Base-by-base conservation (phyloP, 495 filamentous ascomycete genomes). In the Penicillium silybi region DNA sequence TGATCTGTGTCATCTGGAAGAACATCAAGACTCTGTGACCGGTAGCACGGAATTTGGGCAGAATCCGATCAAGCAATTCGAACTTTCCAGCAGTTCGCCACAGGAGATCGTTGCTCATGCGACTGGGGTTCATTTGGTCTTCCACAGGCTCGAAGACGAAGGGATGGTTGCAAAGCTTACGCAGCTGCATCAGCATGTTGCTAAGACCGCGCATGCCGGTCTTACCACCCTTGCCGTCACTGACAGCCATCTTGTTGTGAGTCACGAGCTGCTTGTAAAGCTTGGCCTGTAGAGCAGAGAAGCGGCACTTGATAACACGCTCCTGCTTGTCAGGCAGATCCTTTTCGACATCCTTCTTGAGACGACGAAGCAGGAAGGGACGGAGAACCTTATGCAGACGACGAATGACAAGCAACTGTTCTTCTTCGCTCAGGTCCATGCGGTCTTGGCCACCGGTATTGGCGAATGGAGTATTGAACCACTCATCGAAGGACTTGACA, bases 1-100 rank as follows among this genome's bases (percentile, higher is more conserved):
- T 98, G 63, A 98, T 98, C 37, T 95, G 90, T 2, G 93, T 98
- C 93, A 98, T 98, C 70, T 98, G 93, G 81, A 98, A 98, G 81
- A 98, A 98, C 86, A 98, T 97, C 64, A 98, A 69, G 44, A 97
- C 90, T 59, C 95, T 86, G 80, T 98, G 93, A 32, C 88, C 87
- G 4, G 90, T 88, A 0, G 76, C 80, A 54, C 86, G 83, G 73
- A 97, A 97, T 67, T 98, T 98, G 9, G 93, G 93, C 38, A 98
- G 69, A 45, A 98, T 78, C 26, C 93, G 79, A 69, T 98, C 95
- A 15, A 98, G 79, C 10, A 98, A 78, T 72, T 98, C 93, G 61
- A 98, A 98, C 69, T 98, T 98, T 64, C 93, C 93, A 29, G 92
- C 84, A 6, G 95, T 96, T 66, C 93, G 85, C 93, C 93, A 98